These are phyloP conservation scores for Cyberlindnera meyerae DNA, from an alignment of 805 yeast genomes.

Conservation along the genomic window DNA sequence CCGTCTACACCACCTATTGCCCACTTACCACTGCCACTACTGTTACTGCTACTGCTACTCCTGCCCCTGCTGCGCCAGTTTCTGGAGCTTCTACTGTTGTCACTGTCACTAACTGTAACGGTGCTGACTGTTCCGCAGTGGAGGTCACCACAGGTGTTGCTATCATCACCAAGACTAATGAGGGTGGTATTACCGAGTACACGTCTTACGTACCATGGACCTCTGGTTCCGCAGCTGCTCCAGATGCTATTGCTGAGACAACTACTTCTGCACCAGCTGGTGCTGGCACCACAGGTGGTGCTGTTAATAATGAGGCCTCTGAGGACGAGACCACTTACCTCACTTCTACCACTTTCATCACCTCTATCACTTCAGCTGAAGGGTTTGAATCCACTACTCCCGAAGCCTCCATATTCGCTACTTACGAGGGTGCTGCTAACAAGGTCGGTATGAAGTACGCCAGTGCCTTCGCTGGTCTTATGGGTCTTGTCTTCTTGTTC, in stretches of 20 bases:
- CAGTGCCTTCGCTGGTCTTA: not conserved
- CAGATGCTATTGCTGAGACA: too few species aligned
- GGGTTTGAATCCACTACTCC: too few species aligned
- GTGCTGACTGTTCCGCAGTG: not conserved
- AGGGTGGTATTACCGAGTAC: conserved; percentile 6
- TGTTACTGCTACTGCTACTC: conserved; percentile 1
- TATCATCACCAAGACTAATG: conserved; percentile 17
- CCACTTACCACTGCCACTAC: conserved; percentile 14
- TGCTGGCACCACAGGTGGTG: too few species aligned
- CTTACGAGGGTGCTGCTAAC: conserved; percentile 1
- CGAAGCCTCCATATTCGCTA: too few species aligned
- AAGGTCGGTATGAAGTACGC: not conserved
- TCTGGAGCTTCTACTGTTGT: conserved; percentile 14
- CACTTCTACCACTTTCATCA: too few species aligned
- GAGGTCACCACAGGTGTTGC: conserved; percentile 17
- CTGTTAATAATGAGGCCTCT: too few species aligned
- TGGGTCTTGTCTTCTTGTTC: conserved; percentile 1
- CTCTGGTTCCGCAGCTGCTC: conserved; percentile 5
- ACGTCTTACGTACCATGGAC: conserved; percentile 1
- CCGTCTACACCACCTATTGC: conserved; percentile 4
- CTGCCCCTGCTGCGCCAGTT: conserved; percentile 13
- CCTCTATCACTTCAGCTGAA: too few species aligned
- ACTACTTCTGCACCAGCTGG: too few species aligned
- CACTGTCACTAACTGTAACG: conserved; percentile 8
- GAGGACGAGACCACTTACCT: too few species aligned